A percentile compares a stretch with the other conserved stretches of the same genome.
Conservation (phyloP, 768 basidiomycete species). For the Termitomyces titanicus region DNA sequence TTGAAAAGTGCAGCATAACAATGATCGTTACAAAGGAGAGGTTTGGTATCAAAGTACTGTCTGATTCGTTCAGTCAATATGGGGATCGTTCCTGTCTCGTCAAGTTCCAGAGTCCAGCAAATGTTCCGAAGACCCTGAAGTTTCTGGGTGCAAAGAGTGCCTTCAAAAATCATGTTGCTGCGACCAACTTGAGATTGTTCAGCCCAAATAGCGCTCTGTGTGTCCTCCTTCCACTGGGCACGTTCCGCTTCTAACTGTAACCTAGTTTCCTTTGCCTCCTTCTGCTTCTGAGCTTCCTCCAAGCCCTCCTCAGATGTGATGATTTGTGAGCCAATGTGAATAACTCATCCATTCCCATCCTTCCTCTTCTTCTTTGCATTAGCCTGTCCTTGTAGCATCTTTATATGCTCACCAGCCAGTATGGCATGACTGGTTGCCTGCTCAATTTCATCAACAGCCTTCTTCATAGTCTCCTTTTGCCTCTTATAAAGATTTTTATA, state of each 20-base stretch:
- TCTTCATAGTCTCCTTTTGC: not conserved
- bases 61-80: not conserved
- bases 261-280: not conserved
- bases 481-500: not conserved
- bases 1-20: not conserved
- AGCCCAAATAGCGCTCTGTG: not conserved
- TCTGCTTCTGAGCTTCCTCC: not conserved
- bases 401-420: too few species aligned
- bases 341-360: not conserved
- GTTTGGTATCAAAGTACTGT: too few species aligned
- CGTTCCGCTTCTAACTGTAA: not conserved
- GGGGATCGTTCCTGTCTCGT: not conserved
- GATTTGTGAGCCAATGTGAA: too few species aligned
- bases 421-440: slow-evolving; percentile 1
- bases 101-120: not conserved
- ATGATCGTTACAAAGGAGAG: not conserved
- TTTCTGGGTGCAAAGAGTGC: not conserved
- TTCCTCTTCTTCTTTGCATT: slow-evolving; percentile 5
- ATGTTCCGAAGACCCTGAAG: not conserved
- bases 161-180: slow-evolving; percentile 1
- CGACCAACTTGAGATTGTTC: not conserved
- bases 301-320: too few species aligned
- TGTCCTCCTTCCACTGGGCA: not conserved
- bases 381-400: not conserved
- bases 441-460: not conserved